Evolutionary conservation across 768 basidiomycete species (phyloP), one percentile per base, ranked within the genome.

Genomic region (Podaxis rugospora): DNA sequence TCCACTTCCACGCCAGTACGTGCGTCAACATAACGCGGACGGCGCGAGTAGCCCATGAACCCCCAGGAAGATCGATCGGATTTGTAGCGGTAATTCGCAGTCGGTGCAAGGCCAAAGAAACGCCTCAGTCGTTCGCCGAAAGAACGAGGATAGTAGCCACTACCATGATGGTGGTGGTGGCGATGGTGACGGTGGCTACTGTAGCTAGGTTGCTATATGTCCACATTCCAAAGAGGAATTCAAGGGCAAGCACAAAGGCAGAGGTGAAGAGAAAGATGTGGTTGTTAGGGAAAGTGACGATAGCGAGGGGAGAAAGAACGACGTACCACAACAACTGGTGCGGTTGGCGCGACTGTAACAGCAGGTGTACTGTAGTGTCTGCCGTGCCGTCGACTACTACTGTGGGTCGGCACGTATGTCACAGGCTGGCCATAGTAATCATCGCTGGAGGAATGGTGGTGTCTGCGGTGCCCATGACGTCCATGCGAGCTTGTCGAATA

Each of bases 1-100:
- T 86, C 85, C 53, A 84, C 84, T 66, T 83, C 81, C 16, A 65
- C 74, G 5, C 82, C 82, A 16, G 76, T 81, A 18, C 73, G 70
- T 13, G 79, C 75, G 68, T 84, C 81, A n/a, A 76, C 69, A 66
- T 82, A 84, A 62, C 76, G 72, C 54, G 75, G 77, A 61, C 80
- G 72, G 21, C 77, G 75, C 25, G 81, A 83, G 62, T 77, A 79
- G 1, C 83, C 82, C 69, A 84, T 75, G 72, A 84, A 83, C 2
- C 83, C 83, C 83, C 82, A 84, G 1, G 77, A 77, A 49, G 75
- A 74, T 56, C 73, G 70, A 66, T 78, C 74, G 28, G 76, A 76
- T 63, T 77, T 77, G 66, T 79, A 77, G 55, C 75, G 77, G 63
- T 78, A 74, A 52, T 73, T 73, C 28, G 72, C 65, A 25, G 68